Conservation (phyloP, 805 yeast genomes). For the Helenozyma rhizophorensis region DNA sequence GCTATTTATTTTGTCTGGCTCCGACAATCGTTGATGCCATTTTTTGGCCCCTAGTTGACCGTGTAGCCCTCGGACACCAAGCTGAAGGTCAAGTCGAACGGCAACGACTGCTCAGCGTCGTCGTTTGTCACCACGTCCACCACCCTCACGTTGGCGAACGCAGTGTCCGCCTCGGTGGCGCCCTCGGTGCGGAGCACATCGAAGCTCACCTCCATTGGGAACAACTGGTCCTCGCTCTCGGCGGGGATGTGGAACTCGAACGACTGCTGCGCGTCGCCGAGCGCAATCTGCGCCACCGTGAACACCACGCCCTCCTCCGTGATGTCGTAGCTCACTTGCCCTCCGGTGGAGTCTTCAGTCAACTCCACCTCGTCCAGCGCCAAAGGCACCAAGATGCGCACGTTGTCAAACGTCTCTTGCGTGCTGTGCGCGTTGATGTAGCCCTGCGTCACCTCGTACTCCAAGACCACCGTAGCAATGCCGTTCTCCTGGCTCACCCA, state of each 20-base stretch:
- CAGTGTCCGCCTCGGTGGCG: conserved; percentile 36
- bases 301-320: conserved; percentile 70
- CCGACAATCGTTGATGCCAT: too few species aligned
- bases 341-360: conserved; percentile 44
- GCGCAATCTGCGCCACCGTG: conserved; percentile 50
- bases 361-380: conserved; percentile 51
- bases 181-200: conserved; percentile 39
- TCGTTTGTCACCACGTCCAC: conserved; percentile 50
- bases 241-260: conserved; percentile 77
- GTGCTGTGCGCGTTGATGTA: conserved; percentile 25
- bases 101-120: conserved; percentile 53
- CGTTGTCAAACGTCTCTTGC: conserved; percentile 47
- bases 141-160: conserved; percentile 65
- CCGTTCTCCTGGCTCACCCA: conserved; percentile 75
- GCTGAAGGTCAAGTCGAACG: conserved; percentile 62
- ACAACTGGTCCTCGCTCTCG: conserved; percentile 74
- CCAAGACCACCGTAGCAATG: conserved; percentile 73
- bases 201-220: conserved; percentile 81
- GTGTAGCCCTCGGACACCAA: conserved; percentile 56
- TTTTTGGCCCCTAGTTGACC: too few species aligned
- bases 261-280: conserved; percentile 59
- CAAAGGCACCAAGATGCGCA: conserved; percentile 60
- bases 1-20: too few species aligned
- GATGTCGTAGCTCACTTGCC: conserved; percentile 48
- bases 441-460: conserved; percentile 66